These are phyloP conservation scores for Aspergillus bridgeri DNA, from an alignment of 495 filamentous ascomycete species.

Conservation along the genomic window DNA sequence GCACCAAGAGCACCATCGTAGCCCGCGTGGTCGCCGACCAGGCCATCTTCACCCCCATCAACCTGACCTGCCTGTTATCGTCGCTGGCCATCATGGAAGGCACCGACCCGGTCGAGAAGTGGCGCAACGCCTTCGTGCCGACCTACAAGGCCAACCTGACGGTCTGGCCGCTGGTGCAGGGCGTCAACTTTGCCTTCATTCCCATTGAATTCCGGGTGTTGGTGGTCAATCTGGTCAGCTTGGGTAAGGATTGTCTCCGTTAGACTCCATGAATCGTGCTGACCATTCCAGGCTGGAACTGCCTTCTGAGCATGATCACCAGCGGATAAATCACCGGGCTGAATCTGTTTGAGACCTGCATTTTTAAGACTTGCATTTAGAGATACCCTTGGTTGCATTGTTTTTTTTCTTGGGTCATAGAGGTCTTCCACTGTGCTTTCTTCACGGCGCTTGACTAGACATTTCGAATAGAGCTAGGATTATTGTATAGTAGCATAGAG, in stretches of 20 bases:
- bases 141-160: slow-evolving; percentile 82
- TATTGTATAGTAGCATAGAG: too few species aligned
- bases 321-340: slow-evolving; percentile 42
- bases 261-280: slow-evolving; percentile 7
- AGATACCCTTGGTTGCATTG: slow-evolving; percentile 24
- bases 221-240: slow-evolving; percentile 79
- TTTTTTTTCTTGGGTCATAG: slow-evolving; percentile 5
- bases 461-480: too few species aligned
- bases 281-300: slow-evolving; percentile 79
- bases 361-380: slow-evolving; percentile 11
- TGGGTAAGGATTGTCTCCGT: slow-evolving; percentile 56
- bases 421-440: slow-evolving; percentile 4
- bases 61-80: slow-evolving; percentile 77
- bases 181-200: slow-evolving; percentile 85
- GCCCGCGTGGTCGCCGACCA: slow-evolving; percentile 85
- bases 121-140: slow-evolving; percentile 59
- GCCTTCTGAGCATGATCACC: slow-evolving; percentile 85
- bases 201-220: slow-evolving; percentile 82
- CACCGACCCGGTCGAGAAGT: slow-evolving; percentile 62
- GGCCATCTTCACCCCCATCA: slow-evolving; percentile 75
- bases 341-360: slow-evolving; percentile 2
- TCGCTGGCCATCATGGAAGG: slow-evolving; percentile 91
- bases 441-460: background rate
- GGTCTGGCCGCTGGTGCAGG: slow-evolving; percentile 90
- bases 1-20: slow-evolving; percentile 64